Base-by-base conservation (phyloP, 2,329 filamentous ascomycete species). In the Colletotrichum spinosum region DNA sequence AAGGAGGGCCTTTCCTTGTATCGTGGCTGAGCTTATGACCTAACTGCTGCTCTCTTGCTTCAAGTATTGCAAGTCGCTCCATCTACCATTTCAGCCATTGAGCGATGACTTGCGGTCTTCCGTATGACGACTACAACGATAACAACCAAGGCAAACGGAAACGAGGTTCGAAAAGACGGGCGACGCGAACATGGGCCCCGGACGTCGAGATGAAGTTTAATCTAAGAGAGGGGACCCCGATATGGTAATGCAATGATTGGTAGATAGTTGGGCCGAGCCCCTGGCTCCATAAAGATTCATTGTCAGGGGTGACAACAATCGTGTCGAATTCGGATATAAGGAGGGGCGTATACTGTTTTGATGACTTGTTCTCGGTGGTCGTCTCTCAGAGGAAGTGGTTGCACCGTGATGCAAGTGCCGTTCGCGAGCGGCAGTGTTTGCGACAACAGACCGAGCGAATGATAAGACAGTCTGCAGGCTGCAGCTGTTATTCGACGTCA, bases 191-290 rank as follows among this genome's bases (percentile, higher is more conserved):
- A 56, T 52, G 62, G 62, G 58, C 46, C 58, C 62, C 58, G 52
- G 62, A 52, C 62, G 45, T 62, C 62, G 57, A 65, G 62, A 65
- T 65, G 62, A 62, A 62, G 62, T 56, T 39, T 65, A 65, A 65
- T 65, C 62, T 62, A 39, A 41, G 41, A 41, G 54, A 55, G 13
- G 35, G 8, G 25, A 35, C 11, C 49, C 46, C 52, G 45, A 62
- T 48, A 38, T 52, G 52, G 38, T 33, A 10, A 46, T 8, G 4
- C 12, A 11, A 5, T 62, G 46, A 65, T 65, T 65, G 62, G 62
- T 25, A 15, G 44, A 37, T 0, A 49, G 44, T 6, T 41, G 44
- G 35, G 44, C 54, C 9, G 25, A 2, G 15, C 50, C 56, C 55
- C 49, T 63, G 48, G 48, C 57, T 42, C 39, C 13, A 56, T 42